phyloP scores from a whole-genome alignment of 1,284 basidiomycete species.

The Tilletia setariae region DNA sequence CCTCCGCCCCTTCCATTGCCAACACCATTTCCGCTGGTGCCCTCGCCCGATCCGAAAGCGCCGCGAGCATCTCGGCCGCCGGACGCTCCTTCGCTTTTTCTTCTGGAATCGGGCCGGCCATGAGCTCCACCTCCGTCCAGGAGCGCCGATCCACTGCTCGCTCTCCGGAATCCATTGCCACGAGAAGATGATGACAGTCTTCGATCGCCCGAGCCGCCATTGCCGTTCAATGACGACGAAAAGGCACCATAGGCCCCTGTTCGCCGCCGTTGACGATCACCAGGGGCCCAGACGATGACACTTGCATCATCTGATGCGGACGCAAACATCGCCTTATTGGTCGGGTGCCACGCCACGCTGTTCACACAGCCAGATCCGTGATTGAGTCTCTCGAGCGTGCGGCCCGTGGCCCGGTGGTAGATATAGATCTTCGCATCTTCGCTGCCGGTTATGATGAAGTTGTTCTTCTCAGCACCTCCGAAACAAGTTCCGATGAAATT shows the following conservation, averaged over 20 bases:
- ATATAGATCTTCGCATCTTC: constrained; percentile 70
- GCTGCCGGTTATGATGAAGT: constrained; percentile 87
- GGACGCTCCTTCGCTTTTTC: not conserved
- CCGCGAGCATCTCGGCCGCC: not conserved
- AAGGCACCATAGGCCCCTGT: not conserved
- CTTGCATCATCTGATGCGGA: constrained; percentile 53
- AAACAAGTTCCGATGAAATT: constrained; percentile 88
- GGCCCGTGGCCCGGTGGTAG: constrained; percentile 84
- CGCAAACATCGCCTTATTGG: constrained; percentile 79
- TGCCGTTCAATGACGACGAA: not conserved
- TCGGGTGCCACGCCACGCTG: constrained; percentile 91
- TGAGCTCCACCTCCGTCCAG: not conserved
- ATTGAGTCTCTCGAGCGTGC: constrained; percentile 75
- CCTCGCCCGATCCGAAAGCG: not conserved
- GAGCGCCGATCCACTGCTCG: constrained; percentile 1
- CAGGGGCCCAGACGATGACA: constrained; percentile 43
- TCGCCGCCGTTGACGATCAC: not conserved
- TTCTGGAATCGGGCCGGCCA: constrained; percentile 1
- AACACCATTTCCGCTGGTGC: not conserved
- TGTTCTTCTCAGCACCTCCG: constrained; percentile 76
- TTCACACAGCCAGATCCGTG: constrained; percentile 87
- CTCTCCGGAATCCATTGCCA: not conserved
- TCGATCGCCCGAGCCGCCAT: not conserved
- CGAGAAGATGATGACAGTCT: not conserved
- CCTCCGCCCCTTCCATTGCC: not conserved